Base-by-base conservation (phyloP, 139 green algal genomes). In the Haematococcus lacustris region DNA sequence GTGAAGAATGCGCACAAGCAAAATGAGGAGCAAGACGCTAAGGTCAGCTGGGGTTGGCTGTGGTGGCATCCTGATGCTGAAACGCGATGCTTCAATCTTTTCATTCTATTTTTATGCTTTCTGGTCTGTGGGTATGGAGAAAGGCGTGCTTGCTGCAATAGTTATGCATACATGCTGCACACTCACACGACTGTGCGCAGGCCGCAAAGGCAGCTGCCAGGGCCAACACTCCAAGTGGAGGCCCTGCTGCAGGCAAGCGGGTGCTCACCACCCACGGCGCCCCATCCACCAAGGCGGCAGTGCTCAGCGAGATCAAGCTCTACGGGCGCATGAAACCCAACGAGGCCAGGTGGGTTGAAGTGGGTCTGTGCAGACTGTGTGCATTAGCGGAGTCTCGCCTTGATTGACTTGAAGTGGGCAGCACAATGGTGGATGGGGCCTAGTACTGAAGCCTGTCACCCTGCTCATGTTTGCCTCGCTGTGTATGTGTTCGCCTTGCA, bases 241-340 rank as follows among this genome's bases (percentile, higher is more conserved):
- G 60, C 60, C 30, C 60, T 40, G 28, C 53, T 37, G 53, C 53
- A 35, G 43, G 9, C 17, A 32, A n/a, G 30, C 21, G 59, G 25
- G 3, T 13, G 30, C 21, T 32, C 2, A 3, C 63, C 63, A 32
- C 30, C 6, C 38, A 61, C 51, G 23, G 30, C 66, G n/a, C n/a
- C n/a, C n/a, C n/a, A n/a, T n/a, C 66, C 2, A 38, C 34, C 51
- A 66, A 65, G 69, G 73, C 71, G 32, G 39, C 39, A 1, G 51
- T 79, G 21, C 66, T 74, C 39, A 65, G 50, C 26, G 23, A 79
- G 3, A 62, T 79, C 41, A 68, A 68, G 40, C 66, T 66, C 0
- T 79, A 47, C 32, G 35, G 39, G 23, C n/a, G 28, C 2, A 38
- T 79, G 13, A 61, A 63, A 30, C 73, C 73, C 7, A 59, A 74